These are phyloP conservation scores for Metschnikowia chrysomelidarum DNA, from an alignment of 805 yeast genomes.

Conservation along the genomic window DNA sequence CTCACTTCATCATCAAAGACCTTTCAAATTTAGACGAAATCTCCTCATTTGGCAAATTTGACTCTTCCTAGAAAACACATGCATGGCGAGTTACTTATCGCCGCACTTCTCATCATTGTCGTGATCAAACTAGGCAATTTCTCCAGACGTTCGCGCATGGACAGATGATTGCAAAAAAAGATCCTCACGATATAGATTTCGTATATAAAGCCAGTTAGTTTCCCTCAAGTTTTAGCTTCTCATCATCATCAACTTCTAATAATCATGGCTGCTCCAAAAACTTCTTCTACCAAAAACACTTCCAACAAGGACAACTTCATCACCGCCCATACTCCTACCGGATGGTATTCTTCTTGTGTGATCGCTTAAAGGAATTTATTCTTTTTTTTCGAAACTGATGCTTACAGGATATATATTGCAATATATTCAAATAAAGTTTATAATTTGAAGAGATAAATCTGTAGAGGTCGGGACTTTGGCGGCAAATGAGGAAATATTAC, in stretches of 20 bases:
- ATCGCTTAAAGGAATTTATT: constrained; percentile 3
- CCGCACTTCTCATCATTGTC: constrained; percentile 7
- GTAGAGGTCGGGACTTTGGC: too few species aligned
- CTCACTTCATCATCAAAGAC: too few species aligned
- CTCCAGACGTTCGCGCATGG: constrained; percentile 2
- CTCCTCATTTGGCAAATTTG: too few species aligned
- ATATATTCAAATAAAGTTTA: neutral
- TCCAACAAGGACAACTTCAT: constrained; percentile 7
- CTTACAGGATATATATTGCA: neutral
- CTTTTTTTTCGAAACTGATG: neutral
- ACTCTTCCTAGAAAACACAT: too few species aligned
- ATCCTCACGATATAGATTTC: neutral
- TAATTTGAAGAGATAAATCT: too few species aligned
- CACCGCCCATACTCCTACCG: constrained; percentile 4
- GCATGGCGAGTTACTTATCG: too few species aligned
- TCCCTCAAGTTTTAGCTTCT: neutral
- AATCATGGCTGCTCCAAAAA: constrained; percentile 6
- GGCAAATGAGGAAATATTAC: too few species aligned
- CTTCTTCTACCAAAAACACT: constrained; percentile 3
- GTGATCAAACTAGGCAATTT: constrained; percentile 3
- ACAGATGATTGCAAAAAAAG: neutral
- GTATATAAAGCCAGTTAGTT: neutral
- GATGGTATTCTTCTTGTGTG: constrained; percentile 7
- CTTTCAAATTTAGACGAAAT: too few species aligned
- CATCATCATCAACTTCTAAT: constrained; percentile 1